A percentile compares a stretch with the other conserved stretches of the same genome.
Conservation (phyloP, 2,329 filamentous ascomycete genomes). For the Penicillium frequentans region DNA sequence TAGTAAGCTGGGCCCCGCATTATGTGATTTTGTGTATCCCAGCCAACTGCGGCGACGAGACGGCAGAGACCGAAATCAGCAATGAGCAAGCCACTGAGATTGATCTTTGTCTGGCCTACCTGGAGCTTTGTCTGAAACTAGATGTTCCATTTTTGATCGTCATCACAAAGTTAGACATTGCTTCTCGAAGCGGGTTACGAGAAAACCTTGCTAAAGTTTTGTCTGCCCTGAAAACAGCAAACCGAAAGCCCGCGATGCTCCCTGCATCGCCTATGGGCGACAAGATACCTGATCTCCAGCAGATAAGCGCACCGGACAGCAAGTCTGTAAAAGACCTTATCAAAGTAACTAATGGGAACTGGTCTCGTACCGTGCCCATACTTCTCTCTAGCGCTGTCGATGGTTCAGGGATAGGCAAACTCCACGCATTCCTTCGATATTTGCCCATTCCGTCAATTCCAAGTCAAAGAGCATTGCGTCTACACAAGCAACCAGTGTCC, state of each 20-base stretch:
- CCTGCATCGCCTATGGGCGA: constrained; percentile 47
- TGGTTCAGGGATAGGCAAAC: constrained; percentile 74
- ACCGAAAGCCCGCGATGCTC: constrained; percentile 72
- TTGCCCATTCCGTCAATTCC: constrained; percentile 65
- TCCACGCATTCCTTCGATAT: constrained; percentile 77
- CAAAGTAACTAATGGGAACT: constrained; percentile 35
- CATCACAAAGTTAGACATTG: constrained; percentile 88
- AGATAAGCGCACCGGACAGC: constrained; percentile 58
- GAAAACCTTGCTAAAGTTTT: constrained; percentile 72
- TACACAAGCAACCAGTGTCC: constrained; percentile 11
- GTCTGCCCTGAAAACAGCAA: constrained; percentile 72
- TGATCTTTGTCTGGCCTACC: constrained; percentile 74
- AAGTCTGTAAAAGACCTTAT: constrained; percentile 59
- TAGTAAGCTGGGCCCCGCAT: constrained; percentile 95
- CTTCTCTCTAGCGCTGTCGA: constrained; percentile 83
- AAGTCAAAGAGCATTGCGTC: constrained; percentile 20
- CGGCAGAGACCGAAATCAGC: constrained; percentile 15
- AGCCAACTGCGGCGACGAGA: constrained; percentile 66
- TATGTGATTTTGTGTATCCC: constrained; percentile 89
- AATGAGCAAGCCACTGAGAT: constrained; percentile 51
- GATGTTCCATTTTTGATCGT: constrained; percentile 75
- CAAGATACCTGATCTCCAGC: constrained; percentile 53
- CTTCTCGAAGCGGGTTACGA: constrained; percentile 69
- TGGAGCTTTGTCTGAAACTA: constrained; percentile 81
- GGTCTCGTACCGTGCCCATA: constrained; percentile 69